A percentile compares a stretch with the other conserved stretches of the same genome.
These are phyloP conservation scores for Colletotrichum sp. DNA, from an alignment of 2,329 filamentous ascomycete species.

Conservation along the genomic window DNA sequence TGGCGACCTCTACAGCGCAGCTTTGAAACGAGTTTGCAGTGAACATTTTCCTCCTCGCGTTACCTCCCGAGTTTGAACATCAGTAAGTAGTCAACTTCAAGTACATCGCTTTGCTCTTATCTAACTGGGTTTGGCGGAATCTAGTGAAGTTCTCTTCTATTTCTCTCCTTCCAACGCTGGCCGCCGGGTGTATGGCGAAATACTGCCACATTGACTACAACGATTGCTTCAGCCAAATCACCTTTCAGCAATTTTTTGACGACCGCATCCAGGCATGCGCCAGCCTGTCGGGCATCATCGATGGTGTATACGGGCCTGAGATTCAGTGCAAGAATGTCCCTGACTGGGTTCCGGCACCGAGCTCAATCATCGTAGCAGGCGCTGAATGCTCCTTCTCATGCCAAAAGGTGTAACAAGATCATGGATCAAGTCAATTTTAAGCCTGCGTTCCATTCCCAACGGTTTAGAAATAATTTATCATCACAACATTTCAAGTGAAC, in stretches of 20 bases:
- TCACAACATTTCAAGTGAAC: not conserved
- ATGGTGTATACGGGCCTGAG: not conserved
- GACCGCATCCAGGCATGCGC: not conserved
- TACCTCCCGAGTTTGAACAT: not conserved
- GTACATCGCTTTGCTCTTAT: not conserved
- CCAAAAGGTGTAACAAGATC: not conserved
- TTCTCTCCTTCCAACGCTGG: not conserved
- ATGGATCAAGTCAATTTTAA: not conserved
- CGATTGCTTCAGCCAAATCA: not conserved
- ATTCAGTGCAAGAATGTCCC: not conserved
- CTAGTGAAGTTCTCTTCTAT: not conserved
- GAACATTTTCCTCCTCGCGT: not conserved
- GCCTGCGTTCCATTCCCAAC: not conserved
- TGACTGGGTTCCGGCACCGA: not conserved
- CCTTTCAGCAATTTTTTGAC: not conserved
- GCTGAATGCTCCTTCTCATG: not conserved
- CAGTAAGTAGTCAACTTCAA: not conserved
- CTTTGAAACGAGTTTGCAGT: not conserved
- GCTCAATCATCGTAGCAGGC: not conserved
- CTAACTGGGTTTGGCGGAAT: not conserved
- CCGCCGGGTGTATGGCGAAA: not conserved
- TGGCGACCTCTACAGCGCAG: not conserved
- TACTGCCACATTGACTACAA: not conserved
- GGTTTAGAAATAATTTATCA: fast-evolving
- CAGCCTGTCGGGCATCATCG: not conserved